Percentiles rank a stretch among this genome's conserved stretches.
These are phyloP conservation scores for Akebia trifoliata DNA, from an alignment of 164 flowering plant genomes.

Conservation along the genomic window DNA sequence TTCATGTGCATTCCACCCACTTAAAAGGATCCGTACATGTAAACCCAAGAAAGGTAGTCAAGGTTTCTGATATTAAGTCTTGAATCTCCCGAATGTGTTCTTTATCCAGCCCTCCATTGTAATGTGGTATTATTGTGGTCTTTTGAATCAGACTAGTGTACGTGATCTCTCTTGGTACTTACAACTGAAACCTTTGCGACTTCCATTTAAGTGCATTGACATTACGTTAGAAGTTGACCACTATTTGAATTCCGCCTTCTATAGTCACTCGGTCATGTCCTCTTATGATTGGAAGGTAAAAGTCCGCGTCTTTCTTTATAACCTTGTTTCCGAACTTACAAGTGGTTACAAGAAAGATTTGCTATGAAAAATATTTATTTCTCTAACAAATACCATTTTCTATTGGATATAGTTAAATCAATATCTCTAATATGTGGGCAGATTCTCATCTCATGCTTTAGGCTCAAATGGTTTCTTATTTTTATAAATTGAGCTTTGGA, in stretches of 20 bases:
- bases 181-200: slow-evolving; percentile 23
- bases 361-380: background rate
- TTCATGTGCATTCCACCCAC: slow-evolving; percentile 29
- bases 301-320: background rate
- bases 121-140: slow-evolving; percentile 7
- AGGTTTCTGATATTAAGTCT: slow-evolving; percentile 4
- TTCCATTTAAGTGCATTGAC: slow-evolving; percentile 25
- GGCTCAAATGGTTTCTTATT: background rate
- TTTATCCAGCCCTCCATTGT: background rate
- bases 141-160: slow-evolving; percentile 29
- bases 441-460: no score
- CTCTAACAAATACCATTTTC: background rate
- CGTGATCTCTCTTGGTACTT: slow-evolving; percentile 29
- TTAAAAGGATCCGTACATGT: slow-evolving; percentile 26
- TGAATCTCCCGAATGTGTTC: background rate
- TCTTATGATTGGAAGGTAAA: slow-evolving; percentile 31
- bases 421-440: no score
- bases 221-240: slow-evolving; percentile 22
- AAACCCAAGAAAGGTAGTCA: slow-evolving; percentile 27
- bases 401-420: background rate
- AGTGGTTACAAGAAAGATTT: background rate
- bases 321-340: background rate
- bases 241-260: slow-evolving; percentile 24
- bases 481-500: no score
- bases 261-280: slow-evolving; percentile 26